These are phyloP conservation scores for Neurospora sp. DNA, from an alignment of 2,329 filamentous ascomycete genomes.

Conservation along the genomic window DNA sequence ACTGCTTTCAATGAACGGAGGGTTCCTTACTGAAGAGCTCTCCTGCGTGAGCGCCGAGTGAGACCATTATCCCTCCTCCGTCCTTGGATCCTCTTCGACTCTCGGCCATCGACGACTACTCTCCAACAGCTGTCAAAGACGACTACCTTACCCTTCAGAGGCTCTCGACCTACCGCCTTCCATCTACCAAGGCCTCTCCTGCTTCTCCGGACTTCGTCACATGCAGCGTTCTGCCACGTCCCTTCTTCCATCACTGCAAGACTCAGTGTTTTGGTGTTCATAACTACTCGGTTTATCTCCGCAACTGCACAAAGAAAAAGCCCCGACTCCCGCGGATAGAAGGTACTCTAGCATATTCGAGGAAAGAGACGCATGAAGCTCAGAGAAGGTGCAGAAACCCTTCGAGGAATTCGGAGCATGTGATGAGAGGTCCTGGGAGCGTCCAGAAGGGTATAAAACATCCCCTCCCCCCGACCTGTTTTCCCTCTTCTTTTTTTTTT, in stretches of 20 bases:
- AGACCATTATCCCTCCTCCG: fast-evolving
- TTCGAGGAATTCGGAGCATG: background rate
- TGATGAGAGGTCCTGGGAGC: background rate
- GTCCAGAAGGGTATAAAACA: background rate
- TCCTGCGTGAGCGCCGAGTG: background rate
- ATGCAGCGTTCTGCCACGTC: fast-evolving
- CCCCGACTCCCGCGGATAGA: background rate
- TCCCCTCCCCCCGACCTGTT: background rate
- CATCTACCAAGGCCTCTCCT: background rate
- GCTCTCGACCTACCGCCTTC: fast-evolving
- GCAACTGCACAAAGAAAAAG: background rate
- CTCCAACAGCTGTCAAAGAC: too few relatives aligned
- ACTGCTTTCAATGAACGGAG: background rate
- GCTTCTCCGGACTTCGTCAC: background rate
- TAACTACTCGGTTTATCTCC: background rate
- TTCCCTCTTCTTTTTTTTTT: background rate
- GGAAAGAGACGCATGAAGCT: background rate
- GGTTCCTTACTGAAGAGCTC: background rate
- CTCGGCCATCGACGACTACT: background rate
- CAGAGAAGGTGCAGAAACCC: background rate
- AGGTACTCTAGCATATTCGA: too few relatives aligned
- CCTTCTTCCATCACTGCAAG: background rate
- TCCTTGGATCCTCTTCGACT: background rate
- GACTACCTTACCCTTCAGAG: too few relatives aligned
- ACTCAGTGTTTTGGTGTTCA: background rate